Base-by-base conservation (phyloP, 164 flowering plant genomes). In the Vitis amurensis region DNA sequence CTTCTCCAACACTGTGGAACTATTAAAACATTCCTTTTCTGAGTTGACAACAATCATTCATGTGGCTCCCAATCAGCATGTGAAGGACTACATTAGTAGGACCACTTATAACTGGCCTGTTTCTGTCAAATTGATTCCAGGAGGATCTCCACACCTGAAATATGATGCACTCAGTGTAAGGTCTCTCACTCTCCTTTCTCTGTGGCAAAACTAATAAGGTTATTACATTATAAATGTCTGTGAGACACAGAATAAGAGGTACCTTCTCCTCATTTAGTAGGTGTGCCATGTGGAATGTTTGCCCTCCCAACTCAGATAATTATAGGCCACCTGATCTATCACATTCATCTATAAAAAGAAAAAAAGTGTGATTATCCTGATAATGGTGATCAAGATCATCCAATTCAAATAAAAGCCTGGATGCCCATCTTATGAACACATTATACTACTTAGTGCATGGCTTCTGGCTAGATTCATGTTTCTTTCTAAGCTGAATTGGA, bases 91-190 rank as follows among this genome's bases (percentile, higher is more conserved):
- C 64, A 80, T 92, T 15, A 58, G 50, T 57, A 72, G 60, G 59
- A 66, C 71, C 16, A 63, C 80, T 72, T 71, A 72, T 31, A 71
- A 71, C 63, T 89, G 94, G 92, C 87, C 93, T 11, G 83, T 85
- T 55, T 78, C 91, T 23, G 79, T 80, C 31, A 69, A 81, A 57
- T 71, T 87, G 77, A 72, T 95, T 75, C 84, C 92, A 8, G 92
- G 98, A 73, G 85, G 79, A 72, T 79, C 80, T 4, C 64, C 79
- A 44, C 67, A 72, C 51, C 77, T 77, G 44, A 93, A 89, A 75
- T 95, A 89, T 71, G 85, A 83, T 69, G 92, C 93, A 53, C 87
- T 93, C 70, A 79, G 81, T 82, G 99, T 91, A 90, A 77, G 92
- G 55, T 57, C 58, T 59, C 48, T 58, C 9, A 52, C 55, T 47